Conservation (phyloP, 2,329 filamentous ascomycete species). For the Alternaria incomplexa region DNA sequence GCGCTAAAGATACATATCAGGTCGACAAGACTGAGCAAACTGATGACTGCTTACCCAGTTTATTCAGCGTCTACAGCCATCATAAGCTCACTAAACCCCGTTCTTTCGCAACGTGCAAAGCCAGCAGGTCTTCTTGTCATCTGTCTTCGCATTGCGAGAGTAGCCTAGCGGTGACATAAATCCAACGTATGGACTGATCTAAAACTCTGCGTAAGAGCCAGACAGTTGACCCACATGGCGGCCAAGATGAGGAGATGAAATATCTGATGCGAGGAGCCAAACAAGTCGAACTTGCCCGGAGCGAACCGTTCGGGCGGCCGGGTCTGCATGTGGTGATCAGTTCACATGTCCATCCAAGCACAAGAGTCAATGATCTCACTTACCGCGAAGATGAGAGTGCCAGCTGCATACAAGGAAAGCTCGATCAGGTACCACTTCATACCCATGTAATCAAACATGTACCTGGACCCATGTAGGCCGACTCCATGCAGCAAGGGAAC, state of each 20-base stretch:
- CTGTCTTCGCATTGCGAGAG: too few species aligned
- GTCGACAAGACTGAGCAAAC: too few species aligned
- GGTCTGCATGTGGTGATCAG: rapidly evolving
- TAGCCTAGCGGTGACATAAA: neutral
- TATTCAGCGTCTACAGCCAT: too few species aligned
- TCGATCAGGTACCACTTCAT: neutral
- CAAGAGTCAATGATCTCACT: rapidly evolving
- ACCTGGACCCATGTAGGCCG: neutral
- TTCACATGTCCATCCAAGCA: rapidly evolving
- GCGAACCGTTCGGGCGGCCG: neutral
- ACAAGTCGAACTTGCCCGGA: neutral
- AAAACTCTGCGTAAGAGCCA: neutral
- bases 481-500: neutral
- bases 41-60: too few species aligned
- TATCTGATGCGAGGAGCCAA: neutral
- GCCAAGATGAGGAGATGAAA: neutral
- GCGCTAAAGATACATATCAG: too few species aligned
- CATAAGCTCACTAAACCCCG: too few species aligned
- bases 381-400: neutral
- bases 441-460: neutral
- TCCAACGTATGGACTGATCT: rapidly evolving
- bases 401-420: neutral
- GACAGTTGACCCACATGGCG: neutral
- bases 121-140: too few species aligned
- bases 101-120: too few species aligned